These are phyloP conservation scores for Psidium guajava DNA, from an alignment of 345 rosid genomes.

Conservation along the genomic window DNA sequence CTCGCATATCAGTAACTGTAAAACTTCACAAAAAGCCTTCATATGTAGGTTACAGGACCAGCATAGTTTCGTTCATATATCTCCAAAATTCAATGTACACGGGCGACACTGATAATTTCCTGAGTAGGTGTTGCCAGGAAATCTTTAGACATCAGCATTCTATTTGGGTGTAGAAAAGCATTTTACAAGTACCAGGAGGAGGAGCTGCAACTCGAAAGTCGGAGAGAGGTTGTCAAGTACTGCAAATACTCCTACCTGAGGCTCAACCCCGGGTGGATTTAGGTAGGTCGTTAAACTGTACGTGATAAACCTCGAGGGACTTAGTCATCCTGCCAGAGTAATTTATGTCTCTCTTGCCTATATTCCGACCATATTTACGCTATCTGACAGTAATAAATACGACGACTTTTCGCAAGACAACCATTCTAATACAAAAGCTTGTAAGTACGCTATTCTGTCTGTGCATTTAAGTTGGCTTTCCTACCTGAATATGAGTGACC, in stretches of 20 bases:
- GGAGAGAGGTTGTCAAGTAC: not conserved
- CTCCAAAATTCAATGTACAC: not conserved
- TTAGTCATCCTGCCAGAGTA: not conserved
- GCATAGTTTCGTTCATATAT: not conserved
- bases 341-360: not conserved
- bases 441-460: too few species aligned
- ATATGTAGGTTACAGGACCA: not conserved
- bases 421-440: not conserved
- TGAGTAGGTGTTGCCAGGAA: not conserved
- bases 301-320: not conserved
- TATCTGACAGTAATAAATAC: not conserved
- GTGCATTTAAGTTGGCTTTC: too few species aligned
- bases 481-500: constrained; percentile 57
- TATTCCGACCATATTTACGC: not conserved
- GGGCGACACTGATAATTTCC: not conserved
- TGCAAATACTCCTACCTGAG: not conserved
- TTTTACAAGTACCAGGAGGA: not conserved
- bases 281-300: not conserved
- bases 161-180: not conserved
- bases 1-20: not conserved
- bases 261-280: not conserved
- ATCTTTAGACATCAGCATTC: not conserved
- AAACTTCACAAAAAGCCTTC: not conserved
- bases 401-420: not conserved
- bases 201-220: not conserved